phyloP scores from a whole-genome alignment of 176 grass and related monocot species.

The Triticum turgidum region DNA sequence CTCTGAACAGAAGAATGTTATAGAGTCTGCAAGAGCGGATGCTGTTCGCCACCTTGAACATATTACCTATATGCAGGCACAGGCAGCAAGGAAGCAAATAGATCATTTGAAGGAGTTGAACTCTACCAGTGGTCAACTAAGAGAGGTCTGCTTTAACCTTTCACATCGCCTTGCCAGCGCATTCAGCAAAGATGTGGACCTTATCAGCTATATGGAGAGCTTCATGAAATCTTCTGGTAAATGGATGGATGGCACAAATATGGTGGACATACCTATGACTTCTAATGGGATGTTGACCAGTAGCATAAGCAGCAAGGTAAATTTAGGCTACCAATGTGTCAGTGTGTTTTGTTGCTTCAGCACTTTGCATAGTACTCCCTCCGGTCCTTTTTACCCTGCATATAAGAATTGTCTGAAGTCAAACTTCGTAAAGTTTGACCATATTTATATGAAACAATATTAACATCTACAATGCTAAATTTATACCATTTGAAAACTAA shows the following conservation, averaged over 20 bases:
- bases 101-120: slow-evolving; percentile 69
- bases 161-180: slow-evolving; percentile 50
- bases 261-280: slow-evolving; percentile 49
- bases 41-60: slow-evolving; percentile 55
- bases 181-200: slow-evolving; percentile 60
- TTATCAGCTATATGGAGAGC: slow-evolving; percentile 62
- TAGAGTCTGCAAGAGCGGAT: slow-evolving; percentile 65
- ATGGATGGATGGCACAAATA: slow-evolving; percentile 51
- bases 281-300: slow-evolving; percentile 47
- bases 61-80: slow-evolving; percentile 42
- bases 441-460: too few relatives aligned
- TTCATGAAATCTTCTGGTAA: slow-evolving; percentile 70
- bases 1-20: slow-evolving; percentile 44
- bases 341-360: neutral
- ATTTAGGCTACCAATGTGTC: neutral
- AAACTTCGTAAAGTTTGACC: too few relatives aligned
- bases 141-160: slow-evolving; percentile 69
- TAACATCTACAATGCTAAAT: too few relatives aligned
- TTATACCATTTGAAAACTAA: too few relatives aligned
- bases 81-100: slow-evolving; percentile 59
- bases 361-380: neutral
- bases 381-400: too few relatives aligned
- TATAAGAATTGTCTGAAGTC: too few relatives aligned
- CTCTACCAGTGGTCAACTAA: slow-evolving; percentile 59
- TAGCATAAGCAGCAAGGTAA: slow-evolving; percentile 52